Percentiles rank a stretch among this genome's conserved stretches.
Evolutionary conservation across 192 early-diverging fungal species (phyloP).

Genomic region (Rhizophagus sp.): DNA sequence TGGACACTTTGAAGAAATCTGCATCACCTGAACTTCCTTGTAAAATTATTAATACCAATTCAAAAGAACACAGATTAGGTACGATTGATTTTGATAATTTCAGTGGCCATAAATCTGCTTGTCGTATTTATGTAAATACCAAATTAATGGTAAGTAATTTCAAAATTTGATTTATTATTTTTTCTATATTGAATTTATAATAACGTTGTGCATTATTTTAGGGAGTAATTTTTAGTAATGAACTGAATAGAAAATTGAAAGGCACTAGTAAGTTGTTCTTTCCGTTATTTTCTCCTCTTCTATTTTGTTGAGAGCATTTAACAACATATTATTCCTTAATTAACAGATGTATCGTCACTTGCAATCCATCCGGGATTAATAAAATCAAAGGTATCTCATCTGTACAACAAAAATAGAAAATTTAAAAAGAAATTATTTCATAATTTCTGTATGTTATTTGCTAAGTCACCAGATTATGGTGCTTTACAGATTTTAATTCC

Average conservation of each 20-base stretch:
- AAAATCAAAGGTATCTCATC: background rate
- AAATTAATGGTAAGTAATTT: constrained; percentile 8
- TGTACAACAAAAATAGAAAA: background rate
- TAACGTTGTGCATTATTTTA: background rate
- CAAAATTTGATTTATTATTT: too few species aligned
- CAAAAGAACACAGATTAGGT: background rate
- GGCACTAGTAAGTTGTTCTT: background rate
- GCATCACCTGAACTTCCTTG: background rate
- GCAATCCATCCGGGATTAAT: background rate
- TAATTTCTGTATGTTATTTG: background rate
- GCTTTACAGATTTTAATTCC: background rate
- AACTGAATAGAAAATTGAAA: background rate
- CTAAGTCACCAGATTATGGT: background rate
- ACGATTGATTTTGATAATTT: constrained; percentile 2
- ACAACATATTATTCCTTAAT: background rate
- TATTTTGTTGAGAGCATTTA: background rate
- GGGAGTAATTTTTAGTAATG: background rate
- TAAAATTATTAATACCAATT: constrained; percentile 4
- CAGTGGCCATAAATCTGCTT: background rate
- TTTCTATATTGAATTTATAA: too few species aligned
- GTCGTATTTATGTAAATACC: background rate
- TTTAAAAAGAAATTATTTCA: background rate
- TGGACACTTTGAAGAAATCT: background rate
- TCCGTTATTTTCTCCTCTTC: background rate
- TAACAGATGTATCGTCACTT: background rate